Evolutionary conservation across 768 basidiomycete genomes (phyloP).

Genomic region (button mushroom (Agaricus bisporus)): DNA sequence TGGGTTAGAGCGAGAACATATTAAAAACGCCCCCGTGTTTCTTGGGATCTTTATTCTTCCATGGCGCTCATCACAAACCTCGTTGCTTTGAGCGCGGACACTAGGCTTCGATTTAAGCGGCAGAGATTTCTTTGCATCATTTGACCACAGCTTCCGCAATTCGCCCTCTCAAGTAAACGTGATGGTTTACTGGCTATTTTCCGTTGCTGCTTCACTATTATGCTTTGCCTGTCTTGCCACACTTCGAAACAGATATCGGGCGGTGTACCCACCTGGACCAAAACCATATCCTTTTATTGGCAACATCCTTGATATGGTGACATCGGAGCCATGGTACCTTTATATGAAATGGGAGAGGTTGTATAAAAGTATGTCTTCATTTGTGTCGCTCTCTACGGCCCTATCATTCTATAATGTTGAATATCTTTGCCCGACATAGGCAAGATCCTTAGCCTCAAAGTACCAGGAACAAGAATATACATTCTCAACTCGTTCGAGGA

Average conservation of each 20-base stretch:
- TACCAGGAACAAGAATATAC: not conserved
- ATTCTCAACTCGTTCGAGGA: conserved; percentile 1
- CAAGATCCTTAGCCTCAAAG: not conserved
- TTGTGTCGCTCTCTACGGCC: not conserved
- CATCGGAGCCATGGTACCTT: not conserved
- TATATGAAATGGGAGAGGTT: not conserved
- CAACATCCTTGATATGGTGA: not conserved
- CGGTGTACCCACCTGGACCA: not conserved
- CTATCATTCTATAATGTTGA: not conserved
- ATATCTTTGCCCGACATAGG: not conserved
- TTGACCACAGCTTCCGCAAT: not conserved
- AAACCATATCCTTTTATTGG: conserved; percentile 1
- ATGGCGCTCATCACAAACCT: not conserved
- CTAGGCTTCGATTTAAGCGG: not conserved
- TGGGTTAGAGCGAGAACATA: too few species aligned
- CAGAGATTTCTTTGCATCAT: not conserved
- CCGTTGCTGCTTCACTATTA: not conserved
- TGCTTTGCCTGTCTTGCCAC: not conserved
- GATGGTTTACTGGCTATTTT: not conserved
- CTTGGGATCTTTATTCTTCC: not conserved
- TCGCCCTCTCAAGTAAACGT: not conserved
- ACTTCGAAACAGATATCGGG: not conserved
- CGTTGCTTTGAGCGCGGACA: too few species aligned
- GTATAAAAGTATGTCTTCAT: not conserved
- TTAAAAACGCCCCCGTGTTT: not conserved